Evolutionary conservation across 2,329 filamentous ascomycete genomes (phyloP), one percentile per base, ranked within the genome.

Genomic region (Lachnellula suecica): DNA sequence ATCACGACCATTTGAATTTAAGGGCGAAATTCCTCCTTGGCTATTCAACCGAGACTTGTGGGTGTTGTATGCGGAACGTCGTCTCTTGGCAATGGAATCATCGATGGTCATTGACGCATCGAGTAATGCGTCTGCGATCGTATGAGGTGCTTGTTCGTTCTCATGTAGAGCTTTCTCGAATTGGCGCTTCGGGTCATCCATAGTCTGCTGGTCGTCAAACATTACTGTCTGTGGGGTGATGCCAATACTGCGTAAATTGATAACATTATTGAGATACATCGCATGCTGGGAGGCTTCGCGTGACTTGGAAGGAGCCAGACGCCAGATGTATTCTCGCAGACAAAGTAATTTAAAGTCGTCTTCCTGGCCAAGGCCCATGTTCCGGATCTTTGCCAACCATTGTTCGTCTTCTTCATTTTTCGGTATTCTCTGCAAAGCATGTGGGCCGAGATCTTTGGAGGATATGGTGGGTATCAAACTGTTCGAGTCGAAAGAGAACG

Each of bases 391-490:
- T 13, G 82, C 78, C n/a, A 99, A 75, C 92, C 94, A 97, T 60
- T 91, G 84, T 57, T 97, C 91, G 66, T 99, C 94, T 68, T 97
- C 93, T 8, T 96, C 91, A 60, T 92, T 96, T 65, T 85, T 92
- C 1, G 81, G 72, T 3, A 88, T 73, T 59, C 82, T 84, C 57
- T 76, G 79, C 24, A 94, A 71, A 9, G 83, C 76, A 61, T 79
- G 81, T 44, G 74, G 68, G 34, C 77, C 78, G 47, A 79, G 68
- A 55, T 87, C 84, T 63, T 75, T 78, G 43, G 79, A 75, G 42
- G 81, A 78, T 55, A 82, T 77, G 2, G 76, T 73, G 10, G 80
- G 77, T 20, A 81, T 63, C 15, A 76, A 69, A 23, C 74, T 71
- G n/a, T 79, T 79, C 15, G 79, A 79, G 1, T 82, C 80, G 47